A percentile compares a stretch with the other conserved stretches of the same genome.
phyloP scores from a whole-genome alignment of 441 rosid species.

The Bocquillonia castaneifolia region DNA sequence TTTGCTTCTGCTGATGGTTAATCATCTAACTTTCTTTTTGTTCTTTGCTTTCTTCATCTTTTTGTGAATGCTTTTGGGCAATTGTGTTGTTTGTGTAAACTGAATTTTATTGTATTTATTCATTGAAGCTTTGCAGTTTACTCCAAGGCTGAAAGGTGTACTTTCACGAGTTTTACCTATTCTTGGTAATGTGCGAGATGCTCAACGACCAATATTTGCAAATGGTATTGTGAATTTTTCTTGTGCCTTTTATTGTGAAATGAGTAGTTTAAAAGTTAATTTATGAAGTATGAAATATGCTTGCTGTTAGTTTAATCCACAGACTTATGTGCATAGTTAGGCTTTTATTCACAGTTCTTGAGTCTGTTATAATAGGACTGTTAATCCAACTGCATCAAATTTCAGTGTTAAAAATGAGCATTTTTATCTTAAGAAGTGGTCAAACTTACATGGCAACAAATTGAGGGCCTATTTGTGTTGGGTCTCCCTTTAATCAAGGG shows the following conservation, averaged over 20 bases:
- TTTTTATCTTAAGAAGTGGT: background rate
- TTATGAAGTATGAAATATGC: slow-evolving; percentile 1
- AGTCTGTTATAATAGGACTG: background rate
- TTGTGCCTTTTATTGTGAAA: slow-evolving; percentile 3
- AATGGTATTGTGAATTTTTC: slow-evolving; percentile 50
- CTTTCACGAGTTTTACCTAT: slow-evolving; percentile 83
- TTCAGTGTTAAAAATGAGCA: background rate
- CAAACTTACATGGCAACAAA: background rate
- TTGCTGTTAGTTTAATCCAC: slow-evolving; percentile 1
- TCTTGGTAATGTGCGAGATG: slow-evolving; percentile 89
- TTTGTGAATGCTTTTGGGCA: slow-evolving; percentile 12
- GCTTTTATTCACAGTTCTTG: background rate
- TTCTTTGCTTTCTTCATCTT: slow-evolving; percentile 17
- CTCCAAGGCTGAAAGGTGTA: slow-evolving; percentile 85
- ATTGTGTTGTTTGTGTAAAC: slow-evolving; percentile 30
- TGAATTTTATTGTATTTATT: slow-evolving; percentile 32
- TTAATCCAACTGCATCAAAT: background rate
- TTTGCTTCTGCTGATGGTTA: slow-evolving; percentile 96
- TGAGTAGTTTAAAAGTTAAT: background rate
- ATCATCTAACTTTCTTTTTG: slow-evolving; percentile 30
- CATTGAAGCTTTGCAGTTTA: slow-evolving; percentile 88
- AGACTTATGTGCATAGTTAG: background rate
- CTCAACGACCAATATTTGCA: slow-evolving; percentile 86
- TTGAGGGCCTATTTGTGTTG: background rate
- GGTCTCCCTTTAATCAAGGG: background rate